Evolutionary conservation across 495 filamentous ascomycete genomes (phyloP).

Genomic region (Bathelium albidoporum): DNA sequence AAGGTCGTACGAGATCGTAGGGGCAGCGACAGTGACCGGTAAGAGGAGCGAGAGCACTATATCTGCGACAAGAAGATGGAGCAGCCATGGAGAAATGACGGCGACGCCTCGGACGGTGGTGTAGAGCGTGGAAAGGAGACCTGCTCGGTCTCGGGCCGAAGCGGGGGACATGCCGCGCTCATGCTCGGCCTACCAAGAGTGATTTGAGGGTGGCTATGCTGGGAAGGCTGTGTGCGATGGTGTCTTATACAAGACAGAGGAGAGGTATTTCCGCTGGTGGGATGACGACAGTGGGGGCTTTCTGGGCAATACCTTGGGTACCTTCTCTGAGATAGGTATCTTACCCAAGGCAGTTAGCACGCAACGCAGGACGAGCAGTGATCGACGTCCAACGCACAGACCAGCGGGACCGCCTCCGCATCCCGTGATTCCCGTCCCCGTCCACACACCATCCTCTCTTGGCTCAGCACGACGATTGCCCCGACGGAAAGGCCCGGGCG

Average conservation of each 20-base stretch:
- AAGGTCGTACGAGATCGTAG: slow-evolving; percentile 36
- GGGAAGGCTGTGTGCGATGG: too few relatives aligned
- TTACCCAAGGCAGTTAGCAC: too few relatives aligned
- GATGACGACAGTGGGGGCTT: too few relatives aligned
- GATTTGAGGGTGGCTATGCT: too few relatives aligned
- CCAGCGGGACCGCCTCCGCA: too few relatives aligned
- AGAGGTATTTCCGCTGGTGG: background rate
- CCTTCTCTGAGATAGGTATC: too few relatives aligned
- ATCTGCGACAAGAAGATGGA: slow-evolving; percentile 40
- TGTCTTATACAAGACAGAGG: too few relatives aligned
- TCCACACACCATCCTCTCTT: too few relatives aligned
- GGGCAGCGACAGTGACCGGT: slow-evolving; percentile 36
- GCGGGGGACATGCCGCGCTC: slow-evolving; percentile 4
- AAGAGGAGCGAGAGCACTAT: slow-evolving; percentile 43
- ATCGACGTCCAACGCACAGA: too few relatives aligned
- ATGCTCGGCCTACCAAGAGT: background rate
- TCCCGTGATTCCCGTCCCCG: background rate
- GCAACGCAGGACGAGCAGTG: too few relatives aligned
- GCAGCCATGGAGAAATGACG: slow-evolving; percentile 35
- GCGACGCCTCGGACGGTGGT: slow-evolving; percentile 24
- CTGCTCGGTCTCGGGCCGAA: background rate
- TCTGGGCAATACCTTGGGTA: too few relatives aligned
- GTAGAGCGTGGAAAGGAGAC: slow-evolving; percentile 3
- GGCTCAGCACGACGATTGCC: too few relatives aligned
- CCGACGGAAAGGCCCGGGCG: background rate